Evolutionary conservation across 257 asterid species (phyloP).

Genomic region (Haberlea rhodopensis): DNA sequence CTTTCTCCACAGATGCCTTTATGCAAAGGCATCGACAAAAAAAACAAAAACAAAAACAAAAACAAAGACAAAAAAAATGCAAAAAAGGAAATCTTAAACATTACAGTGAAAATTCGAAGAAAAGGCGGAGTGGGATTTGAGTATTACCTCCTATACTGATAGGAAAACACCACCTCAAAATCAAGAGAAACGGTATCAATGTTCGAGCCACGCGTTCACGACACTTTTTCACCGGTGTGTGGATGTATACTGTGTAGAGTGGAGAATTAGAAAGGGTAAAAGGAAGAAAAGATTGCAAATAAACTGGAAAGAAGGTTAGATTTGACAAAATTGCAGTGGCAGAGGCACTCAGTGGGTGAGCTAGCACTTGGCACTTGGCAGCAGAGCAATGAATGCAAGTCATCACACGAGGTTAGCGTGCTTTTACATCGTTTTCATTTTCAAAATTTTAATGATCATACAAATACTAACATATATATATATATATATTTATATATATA

Average conservation of each 20-base stretch:
- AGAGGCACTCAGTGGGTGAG: too few relatives aligned
- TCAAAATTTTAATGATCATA: too few relatives aligned
- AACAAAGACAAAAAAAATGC: neutral
- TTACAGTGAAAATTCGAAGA: neutral
- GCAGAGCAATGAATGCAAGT: neutral
- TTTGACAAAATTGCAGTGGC: neutral
- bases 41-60: too few relatives aligned
- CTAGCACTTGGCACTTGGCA: neutral
- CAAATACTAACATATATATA: too few relatives aligned
- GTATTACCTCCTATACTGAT: constrained; percentile 15
- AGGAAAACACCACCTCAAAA: constrained; percentile 12
- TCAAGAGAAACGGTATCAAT: neutral
- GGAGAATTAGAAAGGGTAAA: neutral
- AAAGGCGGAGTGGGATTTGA: constrained; percentile 10
- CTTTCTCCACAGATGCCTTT: constrained; percentile 3
- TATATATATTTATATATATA: too few relatives aligned
- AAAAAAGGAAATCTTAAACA: neutral
- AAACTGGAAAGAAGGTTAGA: neutral
- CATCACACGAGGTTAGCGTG: neutral
- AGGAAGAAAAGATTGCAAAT: too few relatives aligned
- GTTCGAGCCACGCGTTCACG: neutral
- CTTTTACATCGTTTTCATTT: too few relatives aligned
- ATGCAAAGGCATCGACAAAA: too few relatives aligned
- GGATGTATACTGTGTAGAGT: neutral
- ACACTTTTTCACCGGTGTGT: too few relatives aligned